These are phyloP conservation scores for Globisporangium sylvaticum DNA, from an alignment of 352 stramenopile species.

Conservation along the genomic window DNA sequence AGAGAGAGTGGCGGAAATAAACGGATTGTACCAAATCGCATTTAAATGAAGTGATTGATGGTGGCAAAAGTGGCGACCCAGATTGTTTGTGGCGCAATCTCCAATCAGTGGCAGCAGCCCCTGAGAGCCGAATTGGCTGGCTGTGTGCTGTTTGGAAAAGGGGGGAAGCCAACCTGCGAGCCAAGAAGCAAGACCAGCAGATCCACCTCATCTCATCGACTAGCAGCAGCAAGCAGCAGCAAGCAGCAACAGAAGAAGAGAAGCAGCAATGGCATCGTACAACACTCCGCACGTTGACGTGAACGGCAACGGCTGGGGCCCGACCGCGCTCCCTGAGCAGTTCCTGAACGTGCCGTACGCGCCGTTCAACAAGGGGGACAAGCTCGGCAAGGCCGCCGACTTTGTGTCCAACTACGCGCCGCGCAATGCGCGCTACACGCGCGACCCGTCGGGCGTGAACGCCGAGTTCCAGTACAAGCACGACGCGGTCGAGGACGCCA, in stretches of 20 bases:
- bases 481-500: conserved; percentile 87
- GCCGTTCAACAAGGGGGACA: conserved; percentile 95
- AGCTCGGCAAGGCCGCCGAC: conserved; percentile 92
- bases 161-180: neutral
- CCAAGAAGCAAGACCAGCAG: neutral
- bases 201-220: neutral
- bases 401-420: conserved; percentile 85
- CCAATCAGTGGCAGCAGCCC: neutral
- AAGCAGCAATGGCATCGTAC: conserved; percentile 60
- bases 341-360: conserved; percentile 94
- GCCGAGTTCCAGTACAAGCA: conserved; percentile 94
- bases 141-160: neutral
- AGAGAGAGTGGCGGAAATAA: too few relatives aligned
- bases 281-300: conserved; percentile 73
- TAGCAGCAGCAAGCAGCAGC: neutral
- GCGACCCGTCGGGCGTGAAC: conserved; percentile 84
- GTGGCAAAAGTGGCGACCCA: neutral
- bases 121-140: neutral
- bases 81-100: neutral
- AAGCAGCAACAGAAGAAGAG: neutral
- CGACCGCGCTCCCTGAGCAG: conserved; percentile 81
- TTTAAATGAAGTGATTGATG: neutral
- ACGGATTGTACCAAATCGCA: neutral
- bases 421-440: conserved; percentile 44
- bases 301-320: conserved; percentile 82